phyloP scores from a whole-genome alignment of 768 basidiomycete species.

The Leccinum rimulosum region DNA sequence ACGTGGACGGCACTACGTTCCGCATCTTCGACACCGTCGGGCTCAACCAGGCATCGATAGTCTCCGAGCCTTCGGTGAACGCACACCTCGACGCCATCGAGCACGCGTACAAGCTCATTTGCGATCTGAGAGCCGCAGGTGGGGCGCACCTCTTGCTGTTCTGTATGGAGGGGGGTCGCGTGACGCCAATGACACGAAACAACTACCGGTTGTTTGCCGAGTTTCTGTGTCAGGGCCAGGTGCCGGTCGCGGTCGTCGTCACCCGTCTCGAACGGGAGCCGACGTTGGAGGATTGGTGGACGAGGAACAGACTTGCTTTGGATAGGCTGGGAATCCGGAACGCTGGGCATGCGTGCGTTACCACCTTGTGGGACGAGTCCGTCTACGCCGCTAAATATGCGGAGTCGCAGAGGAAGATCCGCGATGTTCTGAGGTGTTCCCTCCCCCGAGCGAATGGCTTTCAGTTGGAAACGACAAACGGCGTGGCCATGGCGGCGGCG shows the following conservation, averaged over 20 bases:
- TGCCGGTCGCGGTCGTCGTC: constrained; percentile 35
- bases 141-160: constrained; percentile 39
- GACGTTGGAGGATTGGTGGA: background rate
- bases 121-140: constrained; percentile 14
- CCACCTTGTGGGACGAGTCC: background rate
- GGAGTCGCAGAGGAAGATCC: constrained; percentile 14
- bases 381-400: constrained; percentile 2
- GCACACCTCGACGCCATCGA: background rate
- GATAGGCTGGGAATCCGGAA: background rate
- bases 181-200: constrained; percentile 27
- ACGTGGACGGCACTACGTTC: constrained; percentile 11
- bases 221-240: constrained; percentile 33
- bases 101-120: constrained; percentile 26
- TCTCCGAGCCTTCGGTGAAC: background rate
- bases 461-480: background rate
- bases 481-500: background rate
- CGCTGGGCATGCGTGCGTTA: constrained; percentile 24
- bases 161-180: constrained; percentile 30
- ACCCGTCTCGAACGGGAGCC: constrained; percentile 22
- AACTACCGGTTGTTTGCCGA: constrained; percentile 38
- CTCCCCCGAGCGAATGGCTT: background rate
- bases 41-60: constrained; percentile 13
- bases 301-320: constrained; percentile 4
- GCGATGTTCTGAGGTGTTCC: constrained; percentile 5
- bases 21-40: constrained; percentile 27